Evolutionary conservation across 148 eudicot species (phyloP).

Genomic region (Salicornia ramosissima): DNA sequence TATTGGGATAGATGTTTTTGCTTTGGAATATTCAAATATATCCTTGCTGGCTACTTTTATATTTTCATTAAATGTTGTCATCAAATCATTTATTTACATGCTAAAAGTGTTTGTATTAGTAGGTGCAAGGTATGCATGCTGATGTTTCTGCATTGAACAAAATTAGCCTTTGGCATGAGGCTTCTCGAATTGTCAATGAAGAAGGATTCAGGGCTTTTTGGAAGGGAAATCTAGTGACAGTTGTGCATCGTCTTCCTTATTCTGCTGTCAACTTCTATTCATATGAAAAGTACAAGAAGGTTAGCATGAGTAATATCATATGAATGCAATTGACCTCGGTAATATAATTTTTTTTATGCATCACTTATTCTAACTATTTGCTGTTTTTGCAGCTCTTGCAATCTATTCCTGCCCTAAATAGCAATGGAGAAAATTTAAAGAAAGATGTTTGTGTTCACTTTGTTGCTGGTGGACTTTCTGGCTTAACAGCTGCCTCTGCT

Average conservation of each 20-base stretch:
- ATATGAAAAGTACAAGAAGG: slow-evolving; percentile 79
- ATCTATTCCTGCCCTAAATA: slow-evolving; percentile 41
- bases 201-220: slow-evolving; percentile 89
- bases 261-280: slow-evolving; percentile 75
- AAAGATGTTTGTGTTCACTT: slow-evolving; percentile 50
- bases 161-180: slow-evolving; percentile 69
- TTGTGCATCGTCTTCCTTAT: slow-evolving; percentile 83
- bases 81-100: neutral
- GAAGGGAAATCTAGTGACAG: slow-evolving; percentile 90
- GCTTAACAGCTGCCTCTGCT: slow-evolving; percentile 74
- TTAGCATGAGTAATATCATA: slow-evolving; percentile 28
- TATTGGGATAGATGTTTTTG: neutral
- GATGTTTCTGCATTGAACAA: slow-evolving; percentile 58
- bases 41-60: neutral
- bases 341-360: neutral
- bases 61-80: neutral
- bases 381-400: slow-evolving; percentile 40
- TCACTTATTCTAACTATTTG: slow-evolving; percentile 1
- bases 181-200: slow-evolving; percentile 61
- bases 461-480: slow-evolving; percentile 79
- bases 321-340: neutral
- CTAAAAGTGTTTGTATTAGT: slow-evolving; percentile 11
- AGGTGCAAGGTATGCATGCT: slow-evolving; percentile 91
- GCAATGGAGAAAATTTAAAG: slow-evolving; percentile 36
- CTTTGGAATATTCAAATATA: too few relatives aligned